Percentiles rank a stretch among this genome's conserved stretches.
phyloP scores from a whole-genome alignment of 2,329 filamentous ascomycete genomes.

The Epichloe scottii region DNA sequence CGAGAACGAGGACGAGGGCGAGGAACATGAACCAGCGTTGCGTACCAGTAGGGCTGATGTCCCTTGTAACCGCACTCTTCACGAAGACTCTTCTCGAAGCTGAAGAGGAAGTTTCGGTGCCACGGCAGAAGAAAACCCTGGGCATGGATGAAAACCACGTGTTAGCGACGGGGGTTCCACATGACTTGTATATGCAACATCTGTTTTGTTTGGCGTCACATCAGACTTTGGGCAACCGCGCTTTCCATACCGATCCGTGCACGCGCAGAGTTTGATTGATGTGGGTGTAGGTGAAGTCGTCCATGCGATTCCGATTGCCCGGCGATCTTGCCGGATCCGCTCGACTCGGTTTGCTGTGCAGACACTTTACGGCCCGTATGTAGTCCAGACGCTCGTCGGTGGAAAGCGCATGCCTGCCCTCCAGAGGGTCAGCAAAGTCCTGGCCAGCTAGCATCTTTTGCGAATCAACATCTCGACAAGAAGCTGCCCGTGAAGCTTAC shows the following conservation, averaged over 20 bases:
- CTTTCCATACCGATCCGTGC: neutral
- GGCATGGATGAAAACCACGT: neutral
- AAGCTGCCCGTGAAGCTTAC: neutral
- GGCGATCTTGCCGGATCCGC: neutral
- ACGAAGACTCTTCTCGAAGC: slow-evolving; percentile 26
- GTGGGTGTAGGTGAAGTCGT: slow-evolving; percentile 5
- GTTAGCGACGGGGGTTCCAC: too few relatives aligned
- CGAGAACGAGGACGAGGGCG: neutral
- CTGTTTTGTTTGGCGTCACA: too few relatives aligned
- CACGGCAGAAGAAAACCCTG: slow-evolving; percentile 14
- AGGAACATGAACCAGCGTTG: too few relatives aligned
- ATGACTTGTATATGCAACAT: too few relatives aligned
- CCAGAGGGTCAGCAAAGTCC: too few relatives aligned
- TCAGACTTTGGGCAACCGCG: too few relatives aligned
- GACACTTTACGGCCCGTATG: slow-evolving; percentile 7
- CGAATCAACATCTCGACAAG: neutral
- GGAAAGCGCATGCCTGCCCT: neutral
- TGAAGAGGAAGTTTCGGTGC: slow-evolving; percentile 28
- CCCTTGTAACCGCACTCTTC: slow-evolving; percentile 28
- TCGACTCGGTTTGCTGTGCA: neutral
- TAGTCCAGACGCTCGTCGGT: neutral
- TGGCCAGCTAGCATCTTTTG: neutral
- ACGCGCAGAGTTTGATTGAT: neutral
- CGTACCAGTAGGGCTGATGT: slow-evolving; percentile 6
- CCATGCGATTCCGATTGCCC: slow-evolving; percentile 4